phyloP scores from a whole-genome alignment of 192 early-diverging fungal genomes.

The Gigaspora rosea region DNA sequence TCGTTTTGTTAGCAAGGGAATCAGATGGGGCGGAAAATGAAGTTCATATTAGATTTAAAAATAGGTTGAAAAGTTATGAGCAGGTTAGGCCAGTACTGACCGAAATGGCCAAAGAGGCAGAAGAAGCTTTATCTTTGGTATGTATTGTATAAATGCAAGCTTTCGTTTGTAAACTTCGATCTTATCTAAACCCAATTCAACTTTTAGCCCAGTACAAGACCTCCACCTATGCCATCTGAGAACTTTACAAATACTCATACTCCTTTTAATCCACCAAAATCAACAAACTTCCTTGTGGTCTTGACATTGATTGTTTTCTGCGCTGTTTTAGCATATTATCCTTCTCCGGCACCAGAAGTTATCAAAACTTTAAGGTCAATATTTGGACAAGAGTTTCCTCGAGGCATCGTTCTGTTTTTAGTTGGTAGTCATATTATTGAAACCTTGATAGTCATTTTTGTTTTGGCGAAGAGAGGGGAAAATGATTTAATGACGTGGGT shows the following conservation, averaged over 20 bases:
- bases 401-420: background rate
- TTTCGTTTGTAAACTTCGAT: background rate
- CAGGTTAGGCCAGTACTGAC: conserved; percentile 46
- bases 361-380: conserved; percentile 16
- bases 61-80: conserved; percentile 38
- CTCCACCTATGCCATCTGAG: conserved; percentile 40
- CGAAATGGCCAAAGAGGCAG: conserved; percentile 52
- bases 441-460: conserved; percentile 16
- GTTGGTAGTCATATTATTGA: conserved; percentile 36
- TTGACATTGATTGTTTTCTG: background rate
- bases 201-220: conserved; percentile 40
- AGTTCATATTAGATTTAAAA: conserved; percentile 37
- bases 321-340: conserved; percentile 17
- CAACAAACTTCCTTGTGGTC: background rate
- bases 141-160: background rate
- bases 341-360: background rate
- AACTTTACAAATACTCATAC: conserved; percentile 31
- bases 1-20: conserved; percentile 32
- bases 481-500: conserved; percentile 30
- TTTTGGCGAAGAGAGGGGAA: conserved; percentile 37
- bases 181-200: conserved; percentile 19
- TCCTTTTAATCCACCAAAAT: conserved; percentile 18
- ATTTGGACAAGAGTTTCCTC: background rate
- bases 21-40: conserved; percentile 30
- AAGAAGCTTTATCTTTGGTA: conserved; percentile 47